Conservation (phyloP, 805 yeast species). For the Wickerhamomyces rabaulensis region DNA sequence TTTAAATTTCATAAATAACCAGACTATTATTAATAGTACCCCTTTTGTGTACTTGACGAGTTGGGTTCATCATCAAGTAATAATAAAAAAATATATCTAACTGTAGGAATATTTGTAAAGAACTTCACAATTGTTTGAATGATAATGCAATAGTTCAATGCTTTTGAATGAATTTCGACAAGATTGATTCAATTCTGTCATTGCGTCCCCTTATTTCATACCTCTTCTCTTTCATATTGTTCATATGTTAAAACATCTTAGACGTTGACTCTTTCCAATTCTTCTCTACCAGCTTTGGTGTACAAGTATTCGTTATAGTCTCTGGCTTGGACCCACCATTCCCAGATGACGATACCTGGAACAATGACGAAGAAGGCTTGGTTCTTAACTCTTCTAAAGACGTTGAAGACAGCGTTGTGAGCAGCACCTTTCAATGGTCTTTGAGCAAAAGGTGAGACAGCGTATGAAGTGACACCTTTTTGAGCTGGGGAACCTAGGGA, state of each 20-base stretch:
- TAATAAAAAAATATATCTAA: not conserved
- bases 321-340: slow-evolving; percentile 81
- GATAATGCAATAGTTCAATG: not conserved
- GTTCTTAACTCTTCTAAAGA: slow-evolving; percentile 86
- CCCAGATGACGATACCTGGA: slow-evolving; percentile 80
- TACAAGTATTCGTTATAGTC: slow-evolving; percentile 90
- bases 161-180: not conserved
- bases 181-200: not conserved
- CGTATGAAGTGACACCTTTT: slow-evolving; percentile 80
- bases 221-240: not conserved
- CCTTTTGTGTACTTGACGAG: not conserved
- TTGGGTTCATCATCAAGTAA: not conserved
- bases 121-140: not conserved
- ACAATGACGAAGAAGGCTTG: slow-evolving; percentile 73
- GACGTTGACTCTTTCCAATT: slow-evolving; percentile 61
- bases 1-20: slow-evolving; percentile 3
- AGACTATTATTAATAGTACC: not conserved
- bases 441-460: slow-evolving; percentile 92
- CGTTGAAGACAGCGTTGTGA: slow-evolving; percentile 85
- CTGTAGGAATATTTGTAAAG: not conserved
- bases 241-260: slow-evolving; percentile 12
- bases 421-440: slow-evolving; percentile 84
- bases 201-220: not conserved
- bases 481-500: slow-evolving; percentile 80
- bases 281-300: slow-evolving; percentile 97